phyloP scores from a whole-genome alignment of 331 rosid genomes.

The Cydonia oblonga region DNA sequence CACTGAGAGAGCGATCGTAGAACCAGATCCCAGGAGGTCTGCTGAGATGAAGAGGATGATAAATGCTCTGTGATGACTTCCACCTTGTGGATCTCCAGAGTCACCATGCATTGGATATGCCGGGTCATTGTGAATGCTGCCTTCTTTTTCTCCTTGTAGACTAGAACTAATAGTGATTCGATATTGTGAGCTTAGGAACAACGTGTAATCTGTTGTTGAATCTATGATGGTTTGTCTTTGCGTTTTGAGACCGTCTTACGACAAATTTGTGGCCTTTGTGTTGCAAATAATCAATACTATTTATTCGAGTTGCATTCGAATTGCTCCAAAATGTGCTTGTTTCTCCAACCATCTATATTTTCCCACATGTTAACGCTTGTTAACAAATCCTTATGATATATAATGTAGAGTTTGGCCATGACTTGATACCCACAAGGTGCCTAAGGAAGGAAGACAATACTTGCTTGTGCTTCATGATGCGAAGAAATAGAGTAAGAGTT shows the following conservation, averaged over 20 bases:
- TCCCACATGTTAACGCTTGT: no score
- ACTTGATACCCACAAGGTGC: no score
- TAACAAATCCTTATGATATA: no score
- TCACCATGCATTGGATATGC: not conserved
- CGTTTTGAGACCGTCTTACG: not conserved
- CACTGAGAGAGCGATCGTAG: conserved; percentile 81
- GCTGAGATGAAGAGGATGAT: conserved; percentile 88
- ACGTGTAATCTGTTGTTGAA: conserved; percentile 1
- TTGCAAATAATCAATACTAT: not conserved
- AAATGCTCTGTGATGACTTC: conserved; percentile 45
- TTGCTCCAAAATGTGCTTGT: not conserved
- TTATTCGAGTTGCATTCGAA: not conserved
- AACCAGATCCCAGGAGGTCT: conserved; percentile 77
- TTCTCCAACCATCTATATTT: not conserved
- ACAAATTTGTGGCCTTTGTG: not conserved
- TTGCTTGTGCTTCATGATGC: no score
- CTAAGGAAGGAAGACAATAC: no score
- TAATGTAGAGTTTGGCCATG: no score
- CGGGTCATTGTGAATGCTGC: conserved; percentile 6
- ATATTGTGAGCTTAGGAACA: not conserved
- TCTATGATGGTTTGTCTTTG: not conserved
- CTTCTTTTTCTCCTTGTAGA: conserved; percentile 12
- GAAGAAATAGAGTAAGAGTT: no score
- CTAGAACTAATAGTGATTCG: conserved; percentile 11
- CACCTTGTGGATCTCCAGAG: not conserved